Evolutionary conservation across 2,329 filamentous ascomycete genomes (phyloP).

Genomic region (Trichophyton schoenleinii): DNA sequence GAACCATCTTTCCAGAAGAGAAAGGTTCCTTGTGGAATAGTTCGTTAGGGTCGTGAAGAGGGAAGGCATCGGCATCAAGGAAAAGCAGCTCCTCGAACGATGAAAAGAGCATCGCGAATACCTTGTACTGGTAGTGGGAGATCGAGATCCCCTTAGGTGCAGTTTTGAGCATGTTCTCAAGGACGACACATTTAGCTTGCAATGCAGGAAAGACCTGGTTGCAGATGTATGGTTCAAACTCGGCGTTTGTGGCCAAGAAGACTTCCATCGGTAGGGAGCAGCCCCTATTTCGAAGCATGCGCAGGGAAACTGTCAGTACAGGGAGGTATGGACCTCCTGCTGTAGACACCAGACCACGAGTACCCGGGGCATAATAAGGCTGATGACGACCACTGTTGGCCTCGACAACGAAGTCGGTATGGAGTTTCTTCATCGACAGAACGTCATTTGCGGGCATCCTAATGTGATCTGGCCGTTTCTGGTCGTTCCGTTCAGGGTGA

Average conservation of each 20-base stretch:
- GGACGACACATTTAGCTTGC: conserved; percentile 33
- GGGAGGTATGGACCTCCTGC: conserved; percentile 34
- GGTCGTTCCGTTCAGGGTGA: conserved; percentile 16
- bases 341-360: conserved; percentile 26
- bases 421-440: conserved; percentile 23
- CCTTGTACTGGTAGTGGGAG: conserved; percentile 37
- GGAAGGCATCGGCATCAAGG: conserved; percentile 38
- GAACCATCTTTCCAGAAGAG: conserved; percentile 29
- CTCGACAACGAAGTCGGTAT: conserved; percentile 24
- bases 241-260: conserved; percentile 30
- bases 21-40: conserved; percentile 35
- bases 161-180: conserved; percentile 31
- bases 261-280: conserved; percentile 36
- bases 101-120: conserved; percentile 38
- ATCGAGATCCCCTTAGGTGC: conserved; percentile 23
- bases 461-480: conserved; percentile 23
- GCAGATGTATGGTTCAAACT: conserved; percentile 34
- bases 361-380: conserved; percentile 14
- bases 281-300: conserved; percentile 34
- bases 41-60: conserved; percentile 30
- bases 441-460: conserved; percentile 21
- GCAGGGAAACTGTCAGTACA: conserved; percentile 33
- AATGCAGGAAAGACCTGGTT: conserved; percentile 32
- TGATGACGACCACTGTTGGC: conserved; percentile 14
- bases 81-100: conserved; percentile 40